These are phyloP conservation scores for Phragmites australis DNA, from an alignment of 176 grass and related monocot genomes.

Conservation along the genomic window DNA sequence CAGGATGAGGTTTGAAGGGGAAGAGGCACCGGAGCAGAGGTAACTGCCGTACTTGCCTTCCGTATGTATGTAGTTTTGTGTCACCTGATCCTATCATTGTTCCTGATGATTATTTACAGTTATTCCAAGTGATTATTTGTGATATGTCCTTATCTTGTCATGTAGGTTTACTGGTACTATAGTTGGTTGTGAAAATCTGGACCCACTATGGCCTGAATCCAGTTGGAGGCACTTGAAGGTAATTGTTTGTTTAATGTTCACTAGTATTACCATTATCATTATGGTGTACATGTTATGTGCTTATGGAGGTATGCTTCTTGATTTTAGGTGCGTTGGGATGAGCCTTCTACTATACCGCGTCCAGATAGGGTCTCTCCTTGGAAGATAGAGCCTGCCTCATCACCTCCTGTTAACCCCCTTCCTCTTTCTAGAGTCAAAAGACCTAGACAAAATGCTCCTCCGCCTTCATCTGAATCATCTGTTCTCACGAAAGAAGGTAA, in stretches of 20 bases:
- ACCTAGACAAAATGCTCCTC: constrained; percentile 55
- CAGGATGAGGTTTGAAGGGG: constrained; percentile 93
- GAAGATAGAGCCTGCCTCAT: constrained; percentile 87
- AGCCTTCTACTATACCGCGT: constrained; percentile 75
- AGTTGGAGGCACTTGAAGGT: constrained; percentile 91
- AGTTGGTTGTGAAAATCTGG: constrained; percentile 80
- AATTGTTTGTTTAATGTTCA: constrained; percentile 28
- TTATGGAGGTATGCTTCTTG: constrained; percentile 30
- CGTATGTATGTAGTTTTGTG: not conserved
- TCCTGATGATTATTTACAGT: not conserved
- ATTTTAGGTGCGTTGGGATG: constrained; percentile 89
- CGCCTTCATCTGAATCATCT: constrained; percentile 66
- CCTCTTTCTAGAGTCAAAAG: constrained; percentile 76
- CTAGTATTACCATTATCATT: not conserved
- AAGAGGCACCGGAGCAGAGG: constrained; percentile 88
- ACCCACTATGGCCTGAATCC: constrained; percentile 73
- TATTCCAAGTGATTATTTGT: not conserved
- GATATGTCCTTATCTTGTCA: not conserved
- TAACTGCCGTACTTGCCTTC: constrained; percentile 2
- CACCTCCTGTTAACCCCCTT: constrained; percentile 74
- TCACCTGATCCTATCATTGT: not conserved
- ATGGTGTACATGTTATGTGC: not conserved
- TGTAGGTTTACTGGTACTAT: constrained; percentile 90
- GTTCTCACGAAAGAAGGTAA: constrained; percentile 82
- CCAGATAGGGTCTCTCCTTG: constrained; percentile 90